Evolutionary conservation across 2,329 filamentous ascomycete genomes (phyloP).

Genomic region (Tolypocladium tropicale): DNA sequence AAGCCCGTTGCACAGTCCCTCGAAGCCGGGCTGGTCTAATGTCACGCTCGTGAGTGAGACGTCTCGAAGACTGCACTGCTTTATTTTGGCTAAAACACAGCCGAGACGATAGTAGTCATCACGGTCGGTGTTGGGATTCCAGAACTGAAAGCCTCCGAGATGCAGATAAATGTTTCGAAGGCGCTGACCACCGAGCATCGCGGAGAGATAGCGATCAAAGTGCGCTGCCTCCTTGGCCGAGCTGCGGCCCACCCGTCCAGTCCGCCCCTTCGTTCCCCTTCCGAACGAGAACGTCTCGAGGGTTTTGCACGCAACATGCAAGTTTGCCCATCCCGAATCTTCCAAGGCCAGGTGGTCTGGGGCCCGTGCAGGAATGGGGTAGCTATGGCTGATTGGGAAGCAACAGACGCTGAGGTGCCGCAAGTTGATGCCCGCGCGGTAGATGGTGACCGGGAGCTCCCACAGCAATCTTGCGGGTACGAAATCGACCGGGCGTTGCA

Average conservation of each 20-base stretch:
- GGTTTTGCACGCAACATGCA: not conserved
- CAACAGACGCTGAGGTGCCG: not conserved
- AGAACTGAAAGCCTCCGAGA: not conserved
- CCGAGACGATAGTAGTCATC: not conserved
- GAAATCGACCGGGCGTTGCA: too few species aligned
- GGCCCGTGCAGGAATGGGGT: not conserved
- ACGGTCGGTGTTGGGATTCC: too few species aligned
- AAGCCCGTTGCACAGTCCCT: not conserved
- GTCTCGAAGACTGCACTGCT: not conserved
- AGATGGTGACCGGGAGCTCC: not conserved
- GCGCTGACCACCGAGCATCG: not conserved
- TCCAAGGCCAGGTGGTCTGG: not conserved
- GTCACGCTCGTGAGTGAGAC: not conserved
- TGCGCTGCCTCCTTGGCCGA: not conserved
- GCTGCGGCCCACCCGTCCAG: not conserved
- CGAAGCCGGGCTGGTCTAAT: not conserved
- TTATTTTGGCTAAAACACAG: not conserved
- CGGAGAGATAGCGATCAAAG: not conserved
- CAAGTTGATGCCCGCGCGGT: not conserved
- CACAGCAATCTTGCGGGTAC: not conserved
- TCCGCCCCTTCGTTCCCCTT: not conserved
- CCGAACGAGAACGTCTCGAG: not conserved
- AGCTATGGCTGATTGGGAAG: not conserved
- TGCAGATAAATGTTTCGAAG: not conserved
- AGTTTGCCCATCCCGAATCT: not conserved